phyloP scores from a whole-genome alignment of 495 filamentous ascomycete genomes.

The Aspergillus ostianus region DNA sequence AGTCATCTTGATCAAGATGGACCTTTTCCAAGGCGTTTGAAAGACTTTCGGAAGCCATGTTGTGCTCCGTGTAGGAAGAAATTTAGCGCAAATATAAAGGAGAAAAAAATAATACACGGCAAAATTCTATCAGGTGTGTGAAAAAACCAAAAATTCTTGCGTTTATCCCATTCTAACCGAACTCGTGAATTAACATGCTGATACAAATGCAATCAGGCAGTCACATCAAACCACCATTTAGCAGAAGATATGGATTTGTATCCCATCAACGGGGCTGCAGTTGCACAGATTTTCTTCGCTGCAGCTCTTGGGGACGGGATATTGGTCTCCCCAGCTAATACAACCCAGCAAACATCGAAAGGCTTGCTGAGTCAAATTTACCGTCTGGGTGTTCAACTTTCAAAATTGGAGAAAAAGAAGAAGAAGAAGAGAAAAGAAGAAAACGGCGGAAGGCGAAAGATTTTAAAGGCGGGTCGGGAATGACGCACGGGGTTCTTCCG shows the following conservation, averaged over 20 bases:
- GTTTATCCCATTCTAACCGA: constrained; percentile 25
- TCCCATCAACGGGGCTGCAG: constrained; percentile 50
- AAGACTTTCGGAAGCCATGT: constrained; percentile 18
- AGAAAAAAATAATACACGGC: constrained; percentile 13
- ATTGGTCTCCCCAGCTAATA: constrained; percentile 68
- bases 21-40: constrained; percentile 21
- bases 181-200: constrained; percentile 15
- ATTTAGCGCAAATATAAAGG: neutral
- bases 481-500: constrained; percentile 26
- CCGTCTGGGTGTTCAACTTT: constrained; percentile 63
- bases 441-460: constrained; percentile 8
- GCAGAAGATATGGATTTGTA: constrained; percentile 25
- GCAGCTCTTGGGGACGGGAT: constrained; percentile 64
- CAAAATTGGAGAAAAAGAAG: constrained; percentile 34
- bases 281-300: constrained; percentile 49
- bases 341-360: constrained; percentile 56
- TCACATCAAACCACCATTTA: constrained; percentile 16
- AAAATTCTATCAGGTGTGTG: constrained; percentile 17
- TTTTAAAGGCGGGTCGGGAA: constrained; percentile 22
- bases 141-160: neutral
- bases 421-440: constrained; percentile 25
- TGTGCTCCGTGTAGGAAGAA: constrained; percentile 1
- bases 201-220: neutral
- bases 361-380: constrained; percentile 64
- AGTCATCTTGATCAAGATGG: constrained; percentile 17